These are phyloP conservation scores for Anthoceros angustus DNA, from an alignment of 225 moss, liverwort and hornwort species.

Conservation along the genomic window DNA sequence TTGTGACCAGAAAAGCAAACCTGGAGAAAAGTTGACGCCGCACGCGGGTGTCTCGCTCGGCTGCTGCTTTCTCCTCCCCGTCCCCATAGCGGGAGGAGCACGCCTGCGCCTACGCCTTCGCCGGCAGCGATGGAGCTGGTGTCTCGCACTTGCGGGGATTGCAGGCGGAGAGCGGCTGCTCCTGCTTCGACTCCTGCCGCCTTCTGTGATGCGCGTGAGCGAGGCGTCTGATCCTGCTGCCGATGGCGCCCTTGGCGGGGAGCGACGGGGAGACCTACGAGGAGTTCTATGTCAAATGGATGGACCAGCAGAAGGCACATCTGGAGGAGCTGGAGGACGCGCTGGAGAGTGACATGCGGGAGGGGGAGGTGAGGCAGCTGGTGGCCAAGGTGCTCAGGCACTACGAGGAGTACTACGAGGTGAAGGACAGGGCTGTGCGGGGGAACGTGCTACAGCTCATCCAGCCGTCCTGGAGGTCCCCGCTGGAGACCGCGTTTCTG, in stretches of 20 bases:
- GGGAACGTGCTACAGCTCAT: slow-evolving; percentile 28
- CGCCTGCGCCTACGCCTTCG: too few species aligned
- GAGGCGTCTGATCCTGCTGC: too few species aligned
- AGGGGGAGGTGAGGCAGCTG: slow-evolving; percentile 8
- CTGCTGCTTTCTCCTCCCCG: too few species aligned
- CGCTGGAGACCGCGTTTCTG: slow-evolving; percentile 32
- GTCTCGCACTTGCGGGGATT: too few species aligned
- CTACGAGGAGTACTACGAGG: slow-evolving; percentile 26
- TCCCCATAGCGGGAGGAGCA: too few species aligned
- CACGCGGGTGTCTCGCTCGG: too few species aligned
- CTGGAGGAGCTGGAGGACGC: slow-evolving; percentile 9
- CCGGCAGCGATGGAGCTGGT: too few species aligned
- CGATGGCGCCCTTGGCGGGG: slow-evolving; percentile 6
- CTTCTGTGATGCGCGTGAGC: too few species aligned
- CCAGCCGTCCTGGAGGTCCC: slow-evolving; percentile 30
- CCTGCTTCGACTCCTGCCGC: too few species aligned
- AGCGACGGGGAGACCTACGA: slow-evolving; percentile 7
- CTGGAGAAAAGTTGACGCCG: too few species aligned
- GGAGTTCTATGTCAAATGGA: slow-evolving; percentile 9
- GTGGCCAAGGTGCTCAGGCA: slow-evolving; percentile 6
- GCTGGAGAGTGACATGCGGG: slow-evolving; percentile 6
- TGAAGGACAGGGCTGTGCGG: slow-evolving; percentile 22
- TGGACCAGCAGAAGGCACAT: slow-evolving; percentile 9
- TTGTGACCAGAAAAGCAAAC: too few species aligned
- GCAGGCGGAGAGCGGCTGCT: too few species aligned